Evolutionary conservation across 306 rosid genomes (phyloP).

Genomic region (Betula pendula): DNA sequence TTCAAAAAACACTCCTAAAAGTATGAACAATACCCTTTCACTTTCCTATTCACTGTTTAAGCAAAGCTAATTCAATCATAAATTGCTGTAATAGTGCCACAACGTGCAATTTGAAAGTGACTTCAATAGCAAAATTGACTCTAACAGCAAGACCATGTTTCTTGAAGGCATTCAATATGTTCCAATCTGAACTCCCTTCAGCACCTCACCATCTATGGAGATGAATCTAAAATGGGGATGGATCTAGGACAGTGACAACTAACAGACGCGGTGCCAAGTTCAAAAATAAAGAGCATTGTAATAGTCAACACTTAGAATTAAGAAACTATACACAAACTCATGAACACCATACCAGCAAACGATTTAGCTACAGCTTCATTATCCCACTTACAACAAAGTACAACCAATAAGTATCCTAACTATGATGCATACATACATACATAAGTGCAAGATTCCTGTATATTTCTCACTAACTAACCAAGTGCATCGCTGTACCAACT

Average conservation of each 20-base stretch:
- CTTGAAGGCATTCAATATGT: not conserved
- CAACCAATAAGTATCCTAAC: not conserved
- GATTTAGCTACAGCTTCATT: not conserved
- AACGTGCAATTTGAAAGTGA: not conserved
- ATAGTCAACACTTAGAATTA: not conserved
- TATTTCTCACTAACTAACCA: slow-evolving; percentile 14
- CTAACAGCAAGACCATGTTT: not conserved
- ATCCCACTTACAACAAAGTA: slow-evolving; percentile 7
- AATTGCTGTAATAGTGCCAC: not conserved
- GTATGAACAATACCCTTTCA: no score
- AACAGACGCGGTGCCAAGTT: not conserved
- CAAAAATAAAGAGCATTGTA: not conserved
- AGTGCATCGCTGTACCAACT: slow-evolving; percentile 15
- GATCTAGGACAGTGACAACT: not conserved
- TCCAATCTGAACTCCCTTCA: not conserved
- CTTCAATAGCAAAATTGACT: not conserved
- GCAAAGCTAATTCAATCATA: not conserved
- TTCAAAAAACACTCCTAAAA: not conserved
- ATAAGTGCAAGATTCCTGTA: slow-evolving; percentile 7
- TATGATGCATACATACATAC: slow-evolving; percentile 19
- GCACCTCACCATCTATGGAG: not conserved
- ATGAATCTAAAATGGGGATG: not conserved
- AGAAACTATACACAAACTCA: not conserved
- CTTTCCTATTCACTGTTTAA: not conserved
- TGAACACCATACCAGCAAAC: not conserved